Percentiles rank a stretch among this genome's conserved stretches.
phyloP scores from a whole-genome alignment of 805 yeast genomes.

The Lachancea dasiensis region DNA sequence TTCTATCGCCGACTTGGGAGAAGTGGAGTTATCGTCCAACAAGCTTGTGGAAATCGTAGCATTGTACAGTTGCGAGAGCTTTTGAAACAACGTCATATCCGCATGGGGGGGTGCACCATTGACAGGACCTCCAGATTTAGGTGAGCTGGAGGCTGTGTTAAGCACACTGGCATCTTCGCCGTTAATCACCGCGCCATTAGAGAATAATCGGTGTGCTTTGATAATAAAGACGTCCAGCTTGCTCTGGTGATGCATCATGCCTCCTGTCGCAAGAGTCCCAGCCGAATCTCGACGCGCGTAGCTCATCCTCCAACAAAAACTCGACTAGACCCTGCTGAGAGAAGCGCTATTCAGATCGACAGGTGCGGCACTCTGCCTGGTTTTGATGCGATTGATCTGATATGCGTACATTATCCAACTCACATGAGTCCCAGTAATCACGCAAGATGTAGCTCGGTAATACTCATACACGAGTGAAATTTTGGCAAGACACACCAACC shows the following conservation, averaged over 20 bases:
- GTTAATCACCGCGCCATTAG: constrained; percentile 19
- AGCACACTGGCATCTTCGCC: constrained; percentile 12
- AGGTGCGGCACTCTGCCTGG: too few relatives aligned
- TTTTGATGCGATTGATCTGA: too few relatives aligned
- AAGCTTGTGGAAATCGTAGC: constrained; percentile 23
- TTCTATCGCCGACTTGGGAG: constrained; percentile 32
- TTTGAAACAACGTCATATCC: constrained; percentile 16
- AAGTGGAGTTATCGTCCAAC: constrained; percentile 27
- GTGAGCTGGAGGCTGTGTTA: constrained; percentile 9
- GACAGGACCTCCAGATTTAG: constrained; percentile 5
- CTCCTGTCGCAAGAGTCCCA: constrained; percentile 8
- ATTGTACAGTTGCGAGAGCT: constrained; percentile 27
- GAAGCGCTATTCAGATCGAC: too few relatives aligned
- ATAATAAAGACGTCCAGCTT: constrained; percentile 27
- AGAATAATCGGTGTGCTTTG: constrained; percentile 20
- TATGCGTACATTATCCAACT: too few relatives aligned
- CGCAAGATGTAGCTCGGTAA: too few relatives aligned
- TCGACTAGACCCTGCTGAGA: too few relatives aligned
- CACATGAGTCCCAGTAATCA: too few relatives aligned
- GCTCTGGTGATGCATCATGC: constrained; percentile 21
- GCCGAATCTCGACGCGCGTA: constrained; percentile 10
- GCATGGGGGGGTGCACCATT: constrained; percentile 4
- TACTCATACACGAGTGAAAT: too few relatives aligned
- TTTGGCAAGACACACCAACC: too few relatives aligned
- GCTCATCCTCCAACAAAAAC: constrained; percentile 7